phyloP scores from a whole-genome alignment of 2,329 filamentous ascomycete species.

The Aspergillus spinulosporus region DNA sequence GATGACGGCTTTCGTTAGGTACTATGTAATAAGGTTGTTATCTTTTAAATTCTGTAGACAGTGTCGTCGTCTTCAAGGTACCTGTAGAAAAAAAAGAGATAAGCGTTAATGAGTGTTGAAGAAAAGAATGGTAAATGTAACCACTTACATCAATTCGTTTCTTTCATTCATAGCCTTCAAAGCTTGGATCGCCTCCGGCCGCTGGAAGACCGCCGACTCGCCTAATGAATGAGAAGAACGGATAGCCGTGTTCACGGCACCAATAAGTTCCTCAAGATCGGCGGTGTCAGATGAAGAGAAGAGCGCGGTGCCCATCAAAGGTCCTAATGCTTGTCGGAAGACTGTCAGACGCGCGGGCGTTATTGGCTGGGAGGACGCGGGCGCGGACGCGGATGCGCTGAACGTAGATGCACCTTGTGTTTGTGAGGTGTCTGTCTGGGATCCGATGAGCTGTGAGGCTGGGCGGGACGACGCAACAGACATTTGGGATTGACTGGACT shows the following conservation, averaged over 20 bases:
- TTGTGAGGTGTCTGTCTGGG: conserved; percentile 53
- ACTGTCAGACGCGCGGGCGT: conserved; percentile 62
- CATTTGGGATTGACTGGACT: conserved; percentile 53
- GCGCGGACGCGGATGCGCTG: conserved; percentile 12
- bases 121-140: not conserved
- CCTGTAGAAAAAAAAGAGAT: conserved; percentile 28
- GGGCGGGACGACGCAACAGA: conserved; percentile 80
- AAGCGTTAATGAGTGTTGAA: not conserved
- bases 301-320: conserved; percentile 76
- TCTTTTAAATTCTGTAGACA: conserved; percentile 66
- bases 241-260: conserved; percentile 74
- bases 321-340: conserved; percentile 80
- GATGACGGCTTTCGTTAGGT: conserved; percentile 5
- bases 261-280: conserved; percentile 70
- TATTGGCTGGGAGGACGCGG: conserved; percentile 40
- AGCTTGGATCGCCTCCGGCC: conserved; percentile 72
- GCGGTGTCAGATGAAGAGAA: conserved; percentile 81
- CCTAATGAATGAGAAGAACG: conserved; percentile 47
- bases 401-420: conserved; percentile 40
- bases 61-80: conserved; percentile 57
- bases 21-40: not conserved
- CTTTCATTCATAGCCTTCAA: conserved; percentile 75
- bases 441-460: conserved; percentile 66
- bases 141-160: conserved; percentile 88
- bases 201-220: conserved; percentile 62